A percentile compares a stretch with the other conserved stretches of the same genome.
Conservation (phyloP, 345 rosid species). For the Corymbia maculata region DNA sequence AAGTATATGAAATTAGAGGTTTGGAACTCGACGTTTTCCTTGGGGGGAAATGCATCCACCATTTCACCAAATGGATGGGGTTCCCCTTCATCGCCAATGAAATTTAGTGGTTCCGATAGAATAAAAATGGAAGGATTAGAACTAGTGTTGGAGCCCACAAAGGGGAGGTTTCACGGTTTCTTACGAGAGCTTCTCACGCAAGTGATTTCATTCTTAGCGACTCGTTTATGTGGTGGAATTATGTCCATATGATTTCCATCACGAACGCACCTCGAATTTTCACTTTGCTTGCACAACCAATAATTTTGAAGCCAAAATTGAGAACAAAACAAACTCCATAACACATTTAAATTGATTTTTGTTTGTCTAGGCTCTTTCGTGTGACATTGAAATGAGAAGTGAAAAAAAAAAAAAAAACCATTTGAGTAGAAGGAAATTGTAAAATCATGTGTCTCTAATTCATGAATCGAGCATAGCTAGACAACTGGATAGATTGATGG, state of each 20-base stretch:
- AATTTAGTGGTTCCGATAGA: neutral
- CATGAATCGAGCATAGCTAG: neutral
- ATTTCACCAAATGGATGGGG: neutral
- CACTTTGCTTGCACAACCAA: neutral
- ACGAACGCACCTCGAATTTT: accelerated
- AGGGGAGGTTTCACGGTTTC: neutral
- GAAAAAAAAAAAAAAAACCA: neutral
- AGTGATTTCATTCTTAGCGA: neutral
- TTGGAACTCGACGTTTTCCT: neutral
- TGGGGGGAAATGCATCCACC: neutral
- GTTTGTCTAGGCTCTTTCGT: neutral
- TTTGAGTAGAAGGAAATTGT: neutral
- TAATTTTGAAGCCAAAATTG: neutral
- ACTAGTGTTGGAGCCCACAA: neutral
- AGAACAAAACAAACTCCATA: neutral
- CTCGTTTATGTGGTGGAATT: neutral
- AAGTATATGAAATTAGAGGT: neutral
- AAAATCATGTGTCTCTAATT: neutral
- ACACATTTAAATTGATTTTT: neutral
- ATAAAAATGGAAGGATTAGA: neutral
- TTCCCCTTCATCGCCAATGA: neutral
- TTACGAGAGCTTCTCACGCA: neutral
- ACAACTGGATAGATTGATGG: no score
- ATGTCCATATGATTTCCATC: neutral
- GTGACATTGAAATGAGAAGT: neutral